Base-by-base conservation (phyloP, 192 early-diverging fungal genomes). In the Mortierella hygrophila region DNA sequence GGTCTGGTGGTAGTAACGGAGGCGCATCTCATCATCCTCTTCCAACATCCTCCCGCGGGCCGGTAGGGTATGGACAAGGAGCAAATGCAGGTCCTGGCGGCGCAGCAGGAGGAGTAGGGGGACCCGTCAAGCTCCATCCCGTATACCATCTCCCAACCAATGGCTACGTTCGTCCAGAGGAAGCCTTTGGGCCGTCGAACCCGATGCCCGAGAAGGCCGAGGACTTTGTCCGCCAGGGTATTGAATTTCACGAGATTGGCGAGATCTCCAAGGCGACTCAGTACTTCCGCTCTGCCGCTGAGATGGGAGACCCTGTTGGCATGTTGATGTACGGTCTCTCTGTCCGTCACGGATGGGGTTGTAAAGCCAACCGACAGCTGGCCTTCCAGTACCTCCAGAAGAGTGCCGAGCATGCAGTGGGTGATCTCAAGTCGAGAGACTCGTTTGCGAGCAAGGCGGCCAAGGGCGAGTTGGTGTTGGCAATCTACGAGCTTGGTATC, bases 341-440 rank as follows among this genome's bases (percentile, higher is more conserved):
- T 21, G 89, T 94, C 21, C 92, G 95, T 21, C 95, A 96, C 82
- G 95, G 95, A 46, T 96, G 95, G 95, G 91, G 95, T 13, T 95
- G 94, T 83, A 91, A 92, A 79, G 79, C 92, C 23, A 93, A 96
- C 87, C 90, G 91, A 15, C 88, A 89, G 52, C 68, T 93, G 70
- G 94, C 94, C 4, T 93, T 96, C 84, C 90, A 91, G 73, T 95
- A 94, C 78, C 76, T 95, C 72, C 93, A 95, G 81, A 94, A 91
- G 79, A 93, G 94, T 6, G 94, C 93, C 29, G 92, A 93, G 73
- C 91, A 88, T 63, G 94, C 94, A 0, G 91, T 94, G 13, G 90
- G 89, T 29, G 92, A 93, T 49, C 79, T 94, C 52, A 91, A 91
- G 42, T 89, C 92, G 72, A 88, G 92, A 74, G 88, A 91, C 57